Base-by-base conservation (phyloP, 2,329 filamentous ascomycete genomes). In the Chaetomium sp. region DNA sequence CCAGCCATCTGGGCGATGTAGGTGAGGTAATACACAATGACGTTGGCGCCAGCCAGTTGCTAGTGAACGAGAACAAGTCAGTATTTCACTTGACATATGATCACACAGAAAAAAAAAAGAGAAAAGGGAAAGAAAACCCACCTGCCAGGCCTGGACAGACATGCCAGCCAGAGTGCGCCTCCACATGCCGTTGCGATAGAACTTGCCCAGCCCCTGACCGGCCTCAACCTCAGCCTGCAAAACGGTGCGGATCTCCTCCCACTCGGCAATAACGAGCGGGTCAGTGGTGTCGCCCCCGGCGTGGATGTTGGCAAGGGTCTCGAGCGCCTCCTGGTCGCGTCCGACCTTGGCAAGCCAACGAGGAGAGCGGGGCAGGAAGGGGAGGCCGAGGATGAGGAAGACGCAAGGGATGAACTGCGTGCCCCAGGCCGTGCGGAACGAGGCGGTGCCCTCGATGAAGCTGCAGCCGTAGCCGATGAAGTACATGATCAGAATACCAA, bases 401-500 rank as follows among this genome's bases (percentile, higher is more conserved):
- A 84, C 66, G 33, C 78, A 81, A 1, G 83, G 83, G 45, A 86
- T 67, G 66, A 83, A 82, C 65, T 87, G 84, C 9, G 84, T 70
- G 52, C 78, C 84, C 83, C 83, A 87, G 9, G 84, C 81, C 2
- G 84, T 75, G 38, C 84, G 74, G 75, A 85, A 88, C 0, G 82
- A 79, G 2, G 78, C 73, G 1, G 77, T 68, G 9, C 81, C 79
- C 0, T 74, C 65, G 59, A 88, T 80, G 66, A 78, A 83, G 54
- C 79, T 82, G 68, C 80, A 82, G 27, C 84, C 87, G 64, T 85
- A 80, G 27, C 79, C 79, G 68, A 87, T 80, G 66, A 83, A 85
- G 73, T 86, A 87, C 64, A 87, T 86, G 70, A 86, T 84, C 56
- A 86, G 66, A 61, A 86, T 86, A 60, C 81, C 84, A 78, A 78